Percentiles rank a stretch among this genome's conserved stretches.
Conservation (phyloP, 257 asterid species). For the Solanum chiquidenum region DNA sequence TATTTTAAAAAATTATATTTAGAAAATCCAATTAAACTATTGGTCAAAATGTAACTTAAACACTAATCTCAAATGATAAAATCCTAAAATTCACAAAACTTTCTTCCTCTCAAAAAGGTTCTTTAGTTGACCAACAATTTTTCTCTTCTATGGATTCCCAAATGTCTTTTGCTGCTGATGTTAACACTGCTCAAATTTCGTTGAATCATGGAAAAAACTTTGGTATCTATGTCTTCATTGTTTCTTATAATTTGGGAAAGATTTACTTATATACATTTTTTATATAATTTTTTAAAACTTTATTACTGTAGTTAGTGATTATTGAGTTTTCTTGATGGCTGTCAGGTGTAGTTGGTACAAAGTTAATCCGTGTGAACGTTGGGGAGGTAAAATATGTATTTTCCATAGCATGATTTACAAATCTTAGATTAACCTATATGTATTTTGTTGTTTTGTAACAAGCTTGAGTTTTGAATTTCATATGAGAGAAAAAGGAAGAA, state of each 20-base stretch:
- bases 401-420: background rate
- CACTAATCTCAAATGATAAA: too few relatives aligned
- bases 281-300: background rate
- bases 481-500: background rate
- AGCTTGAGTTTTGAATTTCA: background rate
- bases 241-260: too few relatives aligned
- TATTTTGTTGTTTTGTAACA: background rate
- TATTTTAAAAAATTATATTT: too few relatives aligned
- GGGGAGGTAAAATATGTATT: background rate
- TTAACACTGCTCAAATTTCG: background rate
- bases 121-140: background rate
- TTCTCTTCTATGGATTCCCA: background rate
- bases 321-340: background rate
- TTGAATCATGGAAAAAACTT: background rate
- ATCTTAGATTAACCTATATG: background rate
- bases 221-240: background rate
- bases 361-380: background rate
- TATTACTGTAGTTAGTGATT: background rate
- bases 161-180: background rate
- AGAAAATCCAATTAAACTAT: too few relatives aligned
- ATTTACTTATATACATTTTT: background rate
- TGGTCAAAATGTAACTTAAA: background rate
- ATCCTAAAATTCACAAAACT: too few relatives aligned
- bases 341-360: background rate
- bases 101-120: background rate